phyloP scores from a whole-genome alignment of 2,329 filamentous ascomycete species.

The Phyllosticta paracitricarpa region DNA sequence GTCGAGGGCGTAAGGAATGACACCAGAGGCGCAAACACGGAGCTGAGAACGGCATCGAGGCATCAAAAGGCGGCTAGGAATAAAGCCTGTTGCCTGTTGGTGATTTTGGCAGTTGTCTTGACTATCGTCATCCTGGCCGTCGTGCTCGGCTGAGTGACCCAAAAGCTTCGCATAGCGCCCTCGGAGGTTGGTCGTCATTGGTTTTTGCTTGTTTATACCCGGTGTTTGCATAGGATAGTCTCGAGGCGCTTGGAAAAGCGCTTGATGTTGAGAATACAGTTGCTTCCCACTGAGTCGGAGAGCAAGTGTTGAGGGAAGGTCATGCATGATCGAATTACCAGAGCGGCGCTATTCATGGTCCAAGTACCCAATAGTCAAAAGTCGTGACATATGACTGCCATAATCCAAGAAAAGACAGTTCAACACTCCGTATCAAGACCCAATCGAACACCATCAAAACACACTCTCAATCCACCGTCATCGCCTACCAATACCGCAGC shows the following conservation, averaged over 20 bases:
- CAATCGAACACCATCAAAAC: too few relatives aligned
- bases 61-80: constrained; percentile 94
- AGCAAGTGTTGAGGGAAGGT: not conserved
- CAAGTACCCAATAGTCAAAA: too few relatives aligned
- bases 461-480: too few relatives aligned
- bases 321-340: too few relatives aligned
- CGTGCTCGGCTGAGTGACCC: constrained; percentile 52
- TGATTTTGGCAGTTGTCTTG: constrained; percentile 81
- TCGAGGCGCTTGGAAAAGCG: not conserved
- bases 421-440: too few relatives aligned
- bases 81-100: constrained; percentile 83
- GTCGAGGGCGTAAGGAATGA: constrained; percentile 74
- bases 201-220: not conserved
- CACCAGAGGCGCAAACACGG: constrained; percentile 74
- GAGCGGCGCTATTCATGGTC: too few relatives aligned
- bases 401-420: too few relatives aligned
- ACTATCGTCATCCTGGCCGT: constrained; percentile 84
- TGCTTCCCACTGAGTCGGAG: not conserved
- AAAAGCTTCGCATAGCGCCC: not conserved
- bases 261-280: not conserved
- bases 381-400: too few relatives aligned
- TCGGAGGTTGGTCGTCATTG: not conserved
- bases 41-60: constrained; percentile 73
- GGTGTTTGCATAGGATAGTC: not conserved
- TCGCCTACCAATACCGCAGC: too few relatives aligned